Percentiles rank a stretch among this genome's conserved stretches.
Evolutionary conservation across 202 grass and related monocot genomes (phyloP).

Genomic region (Digitaria exilis): DNA sequence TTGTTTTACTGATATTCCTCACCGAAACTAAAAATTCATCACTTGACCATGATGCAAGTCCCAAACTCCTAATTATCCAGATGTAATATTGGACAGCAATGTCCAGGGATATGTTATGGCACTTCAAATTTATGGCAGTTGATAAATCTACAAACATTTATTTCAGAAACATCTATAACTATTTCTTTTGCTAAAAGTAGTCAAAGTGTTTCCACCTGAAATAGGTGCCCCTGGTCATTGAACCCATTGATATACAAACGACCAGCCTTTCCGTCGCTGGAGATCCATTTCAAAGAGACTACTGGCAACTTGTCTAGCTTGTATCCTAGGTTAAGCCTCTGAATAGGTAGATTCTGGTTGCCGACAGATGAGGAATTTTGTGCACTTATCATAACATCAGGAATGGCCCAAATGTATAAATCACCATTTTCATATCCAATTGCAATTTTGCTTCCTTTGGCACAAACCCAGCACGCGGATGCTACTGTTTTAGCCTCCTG

Average conservation of each 20-base stretch:
- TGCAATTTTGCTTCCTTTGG: slow-evolving; percentile 83
- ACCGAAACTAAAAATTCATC: slow-evolving; percentile 16
- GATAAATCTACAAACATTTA: background rate
- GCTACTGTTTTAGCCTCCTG: slow-evolving; percentile 67
- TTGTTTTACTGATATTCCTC: slow-evolving; percentile 21
- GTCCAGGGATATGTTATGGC: slow-evolving; percentile 7
- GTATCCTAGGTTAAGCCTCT: slow-evolving; percentile 92
- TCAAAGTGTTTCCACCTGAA: slow-evolving; percentile 68
- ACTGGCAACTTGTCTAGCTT: slow-evolving; percentile 89
- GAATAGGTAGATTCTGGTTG: slow-evolving; percentile 71
- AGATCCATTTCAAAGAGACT: slow-evolving; percentile 68
- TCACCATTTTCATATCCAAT: slow-evolving; percentile 81
- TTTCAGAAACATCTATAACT: slow-evolving; percentile 9
- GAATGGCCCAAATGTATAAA: slow-evolving; percentile 79
- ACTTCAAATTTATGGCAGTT: slow-evolving; percentile 21
- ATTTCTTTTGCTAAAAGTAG: slow-evolving; percentile 25
- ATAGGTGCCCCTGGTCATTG: slow-evolving; percentile 61
- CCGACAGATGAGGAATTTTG: slow-evolving; percentile 41
- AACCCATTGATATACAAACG: slow-evolving; percentile 89
- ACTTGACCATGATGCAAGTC: slow-evolving; percentile 16
- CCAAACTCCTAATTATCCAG: background rate
- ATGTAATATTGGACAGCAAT: slow-evolving; percentile 14
- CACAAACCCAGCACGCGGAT: slow-evolving; percentile 81
- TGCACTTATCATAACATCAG: slow-evolving; percentile 54
- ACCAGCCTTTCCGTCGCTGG: slow-evolving; percentile 59